A percentile compares a stretch with the other conserved stretches of the same genome.
Evolutionary conservation across 257 asterid genomes (phyloP).

Genomic region (Verbena officinalis): DNA sequence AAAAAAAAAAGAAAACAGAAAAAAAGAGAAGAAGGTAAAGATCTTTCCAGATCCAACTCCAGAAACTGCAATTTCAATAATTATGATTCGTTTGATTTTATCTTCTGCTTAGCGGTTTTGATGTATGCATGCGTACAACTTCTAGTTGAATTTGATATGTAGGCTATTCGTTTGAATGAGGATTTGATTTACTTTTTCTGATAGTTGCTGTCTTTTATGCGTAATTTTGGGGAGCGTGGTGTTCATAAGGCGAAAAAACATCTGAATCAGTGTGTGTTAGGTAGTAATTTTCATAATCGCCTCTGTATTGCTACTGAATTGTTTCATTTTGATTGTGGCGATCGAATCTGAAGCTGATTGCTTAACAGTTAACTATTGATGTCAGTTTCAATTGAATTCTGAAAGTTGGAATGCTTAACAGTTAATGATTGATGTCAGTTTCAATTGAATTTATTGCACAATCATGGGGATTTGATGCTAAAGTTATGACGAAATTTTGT

Average conservation of each 20-base stretch:
- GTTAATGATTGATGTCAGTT: conserved; percentile 18
- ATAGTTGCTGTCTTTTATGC: neutral
- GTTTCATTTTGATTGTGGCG: conserved; percentile 22
- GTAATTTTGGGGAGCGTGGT: neutral
- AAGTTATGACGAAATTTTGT: neutral
- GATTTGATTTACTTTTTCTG: neutral
- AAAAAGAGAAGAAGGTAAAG: conserved; percentile 29
- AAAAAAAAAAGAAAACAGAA: neutral
- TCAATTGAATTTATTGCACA: neutral
- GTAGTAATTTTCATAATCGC: neutral
- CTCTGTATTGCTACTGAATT: conserved; percentile 16
- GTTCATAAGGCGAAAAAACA: conserved; percentile 1
- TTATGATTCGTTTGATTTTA: neutral
- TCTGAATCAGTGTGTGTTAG: conserved; percentile 3
- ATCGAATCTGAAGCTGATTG: conserved; percentile 30
- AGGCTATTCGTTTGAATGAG: conserved; percentile 7
- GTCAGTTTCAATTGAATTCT: conserved; percentile 3
- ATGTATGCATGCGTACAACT: conserved; percentile 5
- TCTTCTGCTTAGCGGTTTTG: neutral
- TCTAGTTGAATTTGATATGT: conserved; percentile 22
- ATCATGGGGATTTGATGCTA: conserved; percentile 12
- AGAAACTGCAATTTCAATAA: conserved; percentile 22
- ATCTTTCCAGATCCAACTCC: conserved; percentile 39
- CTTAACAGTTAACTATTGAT: conserved; percentile 10
- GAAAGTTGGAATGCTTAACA: conserved; percentile 11